A percentile compares a stretch with the other conserved stretches of the same genome.
Conservation (phyloP, 306 rosid species). For the Psophocarpus tetragonolobus region DNA sequence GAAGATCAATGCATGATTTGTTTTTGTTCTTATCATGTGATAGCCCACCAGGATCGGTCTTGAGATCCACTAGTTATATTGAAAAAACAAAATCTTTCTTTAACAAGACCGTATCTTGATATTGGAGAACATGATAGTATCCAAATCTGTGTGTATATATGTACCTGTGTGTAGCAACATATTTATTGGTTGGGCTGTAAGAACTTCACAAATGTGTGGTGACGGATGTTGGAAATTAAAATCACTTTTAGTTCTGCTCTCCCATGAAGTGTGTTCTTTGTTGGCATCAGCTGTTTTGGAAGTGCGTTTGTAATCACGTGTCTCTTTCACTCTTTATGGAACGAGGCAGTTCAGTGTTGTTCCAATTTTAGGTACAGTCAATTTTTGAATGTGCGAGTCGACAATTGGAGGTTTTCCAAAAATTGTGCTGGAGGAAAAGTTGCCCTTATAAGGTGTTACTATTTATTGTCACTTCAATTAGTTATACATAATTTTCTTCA, state of each 20-base stretch:
- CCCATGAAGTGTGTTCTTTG: constrained; percentile 25
- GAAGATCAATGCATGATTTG: neutral
- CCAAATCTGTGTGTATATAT: neutral
- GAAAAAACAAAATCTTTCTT: neutral
- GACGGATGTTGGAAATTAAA: constrained; percentile 24
- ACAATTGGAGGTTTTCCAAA: constrained; percentile 7
- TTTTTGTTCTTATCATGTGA: constrained; percentile 1
- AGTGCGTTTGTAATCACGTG: constrained; percentile 27
- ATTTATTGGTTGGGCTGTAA: constrained; percentile 9
- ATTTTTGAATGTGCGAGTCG: neutral
- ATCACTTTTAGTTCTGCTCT: constrained; percentile 11
- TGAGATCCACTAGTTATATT: neutral
- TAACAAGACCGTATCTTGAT: neutral
- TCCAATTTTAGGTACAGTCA: constrained; percentile 10
- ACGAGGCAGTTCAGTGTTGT: neutral
- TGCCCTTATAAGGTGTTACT: neutral
- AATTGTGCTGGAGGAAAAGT: neutral
- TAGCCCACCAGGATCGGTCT: neutral
- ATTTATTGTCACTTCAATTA: constrained; percentile 5
- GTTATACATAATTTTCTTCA: constrained; percentile 27
- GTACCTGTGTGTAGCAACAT: constrained; percentile 16
- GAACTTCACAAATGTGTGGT: constrained; percentile 21
- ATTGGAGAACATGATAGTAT: neutral
- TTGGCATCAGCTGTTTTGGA: constrained; percentile 15
- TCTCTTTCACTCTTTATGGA: constrained; percentile 18